A percentile compares a stretch with the other conserved stretches of the same genome.
phyloP scores from a whole-genome alignment of 495 filamentous ascomycete species.

The Trichoderma asperelloides region DNA sequence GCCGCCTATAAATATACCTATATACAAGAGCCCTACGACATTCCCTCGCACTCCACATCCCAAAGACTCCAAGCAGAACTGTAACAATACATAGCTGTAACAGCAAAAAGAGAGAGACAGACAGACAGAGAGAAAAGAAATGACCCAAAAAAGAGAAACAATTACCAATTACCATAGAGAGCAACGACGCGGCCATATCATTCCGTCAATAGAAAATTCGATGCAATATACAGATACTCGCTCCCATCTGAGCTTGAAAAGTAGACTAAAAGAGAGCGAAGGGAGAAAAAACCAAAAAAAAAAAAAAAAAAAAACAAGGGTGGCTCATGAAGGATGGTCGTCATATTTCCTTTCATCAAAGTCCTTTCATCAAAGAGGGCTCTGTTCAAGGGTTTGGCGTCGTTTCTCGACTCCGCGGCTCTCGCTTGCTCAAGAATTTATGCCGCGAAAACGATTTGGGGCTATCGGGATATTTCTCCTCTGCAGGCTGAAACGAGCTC shows the following conservation, averaged over 20 bases:
- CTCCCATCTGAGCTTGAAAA: background rate
- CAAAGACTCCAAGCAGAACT: background rate
- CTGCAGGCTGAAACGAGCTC: conserved; percentile 46
- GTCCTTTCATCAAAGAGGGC: background rate
- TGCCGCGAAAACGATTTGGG: conserved; percentile 38
- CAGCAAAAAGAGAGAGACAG: background rate
- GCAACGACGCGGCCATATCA: background rate
- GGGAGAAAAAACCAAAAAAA: background rate
- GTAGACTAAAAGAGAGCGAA: too few species aligned
- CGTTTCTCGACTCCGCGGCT: conserved; percentile 24
- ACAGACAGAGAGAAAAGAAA: background rate
- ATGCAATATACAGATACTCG: background rate
- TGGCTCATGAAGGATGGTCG: background rate
- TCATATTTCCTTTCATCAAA: conserved; percentile 2
- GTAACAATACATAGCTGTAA: background rate
- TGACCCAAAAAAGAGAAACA: background rate
- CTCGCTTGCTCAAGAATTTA: conserved; percentile 51
- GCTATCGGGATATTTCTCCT: conserved; percentile 37
- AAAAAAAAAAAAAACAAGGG: background rate
- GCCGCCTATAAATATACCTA: background rate
- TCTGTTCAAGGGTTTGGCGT: conserved; percentile 15
- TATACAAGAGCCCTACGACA: background rate
- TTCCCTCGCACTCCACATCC: background rate
- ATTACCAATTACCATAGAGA: background rate
- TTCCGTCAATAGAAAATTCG: background rate